Percentiles rank a stretch among this genome's conserved stretches.
Conservation (phyloP, 192 early-diverging fungal species). For the Backusella psychrophila region DNA sequence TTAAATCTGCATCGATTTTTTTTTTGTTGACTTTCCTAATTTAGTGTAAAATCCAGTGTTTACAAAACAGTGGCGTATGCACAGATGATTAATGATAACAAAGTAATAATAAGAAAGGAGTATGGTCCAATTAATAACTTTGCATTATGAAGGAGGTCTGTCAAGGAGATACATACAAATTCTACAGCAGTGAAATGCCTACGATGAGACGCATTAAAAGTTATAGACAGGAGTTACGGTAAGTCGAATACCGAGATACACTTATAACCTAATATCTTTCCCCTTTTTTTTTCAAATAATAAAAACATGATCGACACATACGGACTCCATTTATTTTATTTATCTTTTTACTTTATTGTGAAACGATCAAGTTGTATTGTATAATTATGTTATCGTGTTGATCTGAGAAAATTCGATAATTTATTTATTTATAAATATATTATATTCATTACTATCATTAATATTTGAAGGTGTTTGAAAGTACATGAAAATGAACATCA, state of each 20-base stretch:
- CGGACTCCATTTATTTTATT: background rate
- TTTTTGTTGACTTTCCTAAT: slow-evolving; percentile 5
- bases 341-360: background rate
- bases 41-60: background rate
- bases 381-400: background rate
- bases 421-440: background rate
- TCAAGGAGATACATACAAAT: background rate
- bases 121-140: background rate
- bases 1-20: background rate
- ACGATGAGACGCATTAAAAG: background rate
- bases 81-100: background rate
- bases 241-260: background rate
- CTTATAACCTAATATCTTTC: background rate
- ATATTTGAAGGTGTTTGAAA: background rate
- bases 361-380: background rate
- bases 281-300: background rate
- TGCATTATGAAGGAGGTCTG: slow-evolving; percentile 2
- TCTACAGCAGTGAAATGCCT: background rate
- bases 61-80: slow-evolving; percentile 5
- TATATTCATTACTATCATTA: background rate
- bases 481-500: background rate
- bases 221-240: background rate
- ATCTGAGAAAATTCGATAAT: background rate
- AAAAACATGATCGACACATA: background rate
- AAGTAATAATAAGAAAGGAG: background rate